phyloP scores from a whole-genome alignment of 2,329 filamentous ascomycete genomes.

The Arthrobotrys entomopaga region DNA sequence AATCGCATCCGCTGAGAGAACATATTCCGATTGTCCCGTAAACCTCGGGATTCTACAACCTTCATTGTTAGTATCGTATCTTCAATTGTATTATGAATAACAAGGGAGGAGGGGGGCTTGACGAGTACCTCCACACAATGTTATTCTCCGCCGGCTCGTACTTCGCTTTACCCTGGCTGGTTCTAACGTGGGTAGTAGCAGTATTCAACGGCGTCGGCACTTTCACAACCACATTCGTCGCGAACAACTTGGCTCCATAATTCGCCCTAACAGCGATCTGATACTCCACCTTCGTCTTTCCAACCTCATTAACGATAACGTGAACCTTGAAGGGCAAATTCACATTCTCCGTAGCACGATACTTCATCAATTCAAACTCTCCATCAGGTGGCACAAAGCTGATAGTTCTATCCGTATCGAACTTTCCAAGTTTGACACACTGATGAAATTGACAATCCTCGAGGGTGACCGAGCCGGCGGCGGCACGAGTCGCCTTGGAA shows the following conservation, averaged over 20 bases:
- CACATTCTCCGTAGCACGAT: constrained; percentile 97
- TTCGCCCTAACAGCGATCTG: constrained; percentile 97
- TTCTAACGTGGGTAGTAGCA: constrained; percentile 89
- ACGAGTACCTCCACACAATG: constrained; percentile 84
- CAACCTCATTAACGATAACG: constrained; percentile 96
- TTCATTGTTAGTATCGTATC: neutral
- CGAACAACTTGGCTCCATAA: constrained; percentile 94
- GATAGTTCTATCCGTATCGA: constrained; percentile 95
- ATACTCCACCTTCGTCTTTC: constrained; percentile 97
- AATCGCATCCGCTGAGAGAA: constrained; percentile 90
- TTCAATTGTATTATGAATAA: neutral
- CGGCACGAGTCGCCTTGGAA: constrained; percentile 91
- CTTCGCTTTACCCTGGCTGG: constrained; percentile 95
- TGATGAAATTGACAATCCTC: constrained; percentile 99
- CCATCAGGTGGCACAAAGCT: constrained; percentile 96
- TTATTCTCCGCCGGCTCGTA: constrained; percentile 98
- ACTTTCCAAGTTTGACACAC: constrained; percentile 96
- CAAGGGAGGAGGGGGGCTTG: neutral
- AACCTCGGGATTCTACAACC: constrained; percentile 79
- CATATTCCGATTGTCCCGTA: constrained; percentile 95
- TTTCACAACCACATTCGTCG: constrained; percentile 92
- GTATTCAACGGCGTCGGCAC: constrained; percentile 98
- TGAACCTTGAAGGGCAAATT: constrained; percentile 99
- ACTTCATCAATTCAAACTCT: constrained; percentile 98
- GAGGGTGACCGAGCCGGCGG: constrained; percentile 91